Conservation (phyloP, 805 yeast genomes). For the Naumovozyma castellii region DNA sequence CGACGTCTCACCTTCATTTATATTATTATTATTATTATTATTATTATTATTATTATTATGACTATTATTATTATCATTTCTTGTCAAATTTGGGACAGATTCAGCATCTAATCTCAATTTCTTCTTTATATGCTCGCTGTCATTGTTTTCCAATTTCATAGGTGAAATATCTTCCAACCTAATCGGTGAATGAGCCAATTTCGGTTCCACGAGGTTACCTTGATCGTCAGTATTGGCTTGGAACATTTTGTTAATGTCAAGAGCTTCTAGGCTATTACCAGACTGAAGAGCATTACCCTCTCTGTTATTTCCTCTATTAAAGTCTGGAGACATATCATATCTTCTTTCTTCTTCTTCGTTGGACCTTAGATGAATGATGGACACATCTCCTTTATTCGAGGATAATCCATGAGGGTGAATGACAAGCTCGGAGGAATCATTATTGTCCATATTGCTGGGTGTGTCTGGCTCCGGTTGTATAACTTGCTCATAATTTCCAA, state of each 20-base stretch:
- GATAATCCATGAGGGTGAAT: background rate
- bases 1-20: conserved; percentile 6
- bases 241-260: conserved; percentile 18
- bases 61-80: conserved; percentile 1
- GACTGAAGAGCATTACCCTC: background rate
- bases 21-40: background rate
- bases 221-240: background rate
- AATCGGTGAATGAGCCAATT: conserved; percentile 17
- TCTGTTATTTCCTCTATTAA: background rate
- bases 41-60: background rate
- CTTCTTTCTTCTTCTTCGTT: background rate
- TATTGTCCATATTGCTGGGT: background rate
- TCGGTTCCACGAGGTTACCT: conserved; percentile 1
- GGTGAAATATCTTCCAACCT: conserved; percentile 18
- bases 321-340: background rate
- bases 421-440: background rate
- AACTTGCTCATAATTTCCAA: background rate
- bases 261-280: conserved; percentile 11
- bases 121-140: conserved; percentile 9
- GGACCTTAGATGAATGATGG: background rate
- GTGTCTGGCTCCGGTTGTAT: background rate
- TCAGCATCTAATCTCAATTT: conserved; percentile 13
- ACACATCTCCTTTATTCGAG: background rate
- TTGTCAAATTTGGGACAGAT: conserved; percentile 14
- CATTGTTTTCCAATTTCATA: conserved; percentile 3